Evolutionary conservation across 176 grass and related monocot species (phyloP).

Genomic region (Leersia perrieri): DNA sequence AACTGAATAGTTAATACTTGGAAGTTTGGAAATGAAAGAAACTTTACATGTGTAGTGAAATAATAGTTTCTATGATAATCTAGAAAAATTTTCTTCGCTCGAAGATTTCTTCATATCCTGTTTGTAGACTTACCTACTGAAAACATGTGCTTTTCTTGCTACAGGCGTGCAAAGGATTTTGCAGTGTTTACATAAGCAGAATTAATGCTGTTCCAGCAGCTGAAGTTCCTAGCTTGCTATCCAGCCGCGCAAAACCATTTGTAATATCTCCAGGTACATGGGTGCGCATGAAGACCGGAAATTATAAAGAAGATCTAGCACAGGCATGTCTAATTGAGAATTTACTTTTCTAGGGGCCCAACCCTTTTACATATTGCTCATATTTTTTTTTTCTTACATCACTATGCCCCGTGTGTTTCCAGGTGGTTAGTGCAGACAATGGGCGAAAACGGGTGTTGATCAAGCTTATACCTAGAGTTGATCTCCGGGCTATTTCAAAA

Average conservation of each 20-base stretch:
- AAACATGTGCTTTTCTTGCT: conserved; percentile 23
- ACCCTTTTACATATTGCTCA: conserved; percentile 21
- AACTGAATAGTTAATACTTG: conserved; percentile 8
- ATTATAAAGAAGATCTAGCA: conserved; percentile 96
- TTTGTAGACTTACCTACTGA: conserved; percentile 18
- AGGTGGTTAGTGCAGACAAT: conserved; percentile 74
- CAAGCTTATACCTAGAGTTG: conserved; percentile 91
- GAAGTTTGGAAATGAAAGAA: conserved; percentile 4
- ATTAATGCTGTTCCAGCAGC: conserved; percentile 64
- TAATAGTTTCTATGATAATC: background rate
- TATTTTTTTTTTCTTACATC: conserved; percentile 35
- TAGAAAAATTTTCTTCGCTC: background rate
- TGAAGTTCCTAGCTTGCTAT: conserved; percentile 84
- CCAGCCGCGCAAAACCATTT: conserved; percentile 62
- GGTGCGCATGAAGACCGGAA: conserved; percentile 89
- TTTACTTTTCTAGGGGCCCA: background rate
- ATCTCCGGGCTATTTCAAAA: conserved; percentile 80
- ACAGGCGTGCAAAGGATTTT: conserved; percentile 99
- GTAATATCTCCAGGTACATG: conserved; percentile 74
- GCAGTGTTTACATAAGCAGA: conserved; percentile 66
- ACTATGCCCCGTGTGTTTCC: conserved; percentile 26
- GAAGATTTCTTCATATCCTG: conserved; percentile 19
- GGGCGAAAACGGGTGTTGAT: conserved; percentile 71
- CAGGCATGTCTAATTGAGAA: conserved; percentile 44
- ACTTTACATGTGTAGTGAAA: background rate